Evolutionary conservation across 108 stramenopile genomes (phyloP), one percentile per base, ranked within the genome.

Genomic region (Nitzschia sp.): DNA sequence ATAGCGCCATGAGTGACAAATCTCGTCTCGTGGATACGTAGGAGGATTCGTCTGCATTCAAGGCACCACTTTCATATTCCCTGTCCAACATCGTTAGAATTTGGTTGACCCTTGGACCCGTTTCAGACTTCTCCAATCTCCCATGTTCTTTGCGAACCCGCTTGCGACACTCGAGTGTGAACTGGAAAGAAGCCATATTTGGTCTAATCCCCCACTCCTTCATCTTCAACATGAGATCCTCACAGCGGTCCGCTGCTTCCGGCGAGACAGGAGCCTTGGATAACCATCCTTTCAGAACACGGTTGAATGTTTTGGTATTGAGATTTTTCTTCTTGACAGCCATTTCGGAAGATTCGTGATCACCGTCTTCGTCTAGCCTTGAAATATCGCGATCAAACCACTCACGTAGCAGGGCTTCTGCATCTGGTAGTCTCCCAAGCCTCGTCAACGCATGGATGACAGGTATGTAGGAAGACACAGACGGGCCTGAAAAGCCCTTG

Each of bases 241-340:
- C 75, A 3, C 68, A 68, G n/a, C 63, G 31, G 28, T 44, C 27
- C 0, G 63, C 68, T 0, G 63, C 68, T 29, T 76, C 75, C 2
- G 75, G 68, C 4, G 17, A 38, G 0, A 44, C 19, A 0, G 16
- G 4, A 15, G 53, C 66, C 38, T 75, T 75, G 32, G 52, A 23
- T 5, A 61, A 46, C 73, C 73, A 75, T 21, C 56, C 73, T 46
- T 62, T 67, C 38, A 75, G 31, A 6, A 75, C 66, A 5, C 55
- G 57, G 31, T 75, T 68, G 50, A 75, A 61, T n/a, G 65, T 53
- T 23, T 59, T 36, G 35, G 59, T 61, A 47, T 59, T 53, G 5
- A 59, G 28, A 29, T 62, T 55, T 11, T 61, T 36, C 29, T 66
- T 66, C n/a, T n/a, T 25, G n/a, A 17, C 1, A 21, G 44, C 23